Evolutionary conservation across 2,329 filamentous ascomycete genomes (phyloP).

Genomic region (Fusarium brachygibbosum): DNA sequence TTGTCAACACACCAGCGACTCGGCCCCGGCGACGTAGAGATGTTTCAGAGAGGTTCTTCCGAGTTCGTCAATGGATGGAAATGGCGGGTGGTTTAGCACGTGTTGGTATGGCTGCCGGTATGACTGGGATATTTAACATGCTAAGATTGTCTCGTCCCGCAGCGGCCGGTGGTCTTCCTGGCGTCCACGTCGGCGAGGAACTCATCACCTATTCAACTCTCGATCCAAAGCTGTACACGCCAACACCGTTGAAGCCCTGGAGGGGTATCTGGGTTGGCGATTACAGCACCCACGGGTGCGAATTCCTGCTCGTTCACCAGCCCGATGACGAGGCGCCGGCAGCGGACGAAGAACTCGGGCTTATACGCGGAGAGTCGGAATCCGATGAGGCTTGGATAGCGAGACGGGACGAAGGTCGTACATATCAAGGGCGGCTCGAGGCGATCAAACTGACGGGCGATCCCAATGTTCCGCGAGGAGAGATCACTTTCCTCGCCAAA

Average conservation of each 20-base stretch:
- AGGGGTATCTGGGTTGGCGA: conserved; percentile 94
- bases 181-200: conserved; percentile 67
- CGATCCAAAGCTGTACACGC: conserved; percentile 80
- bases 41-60: conserved; percentile 78
- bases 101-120: conserved; percentile 49
- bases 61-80: conserved; percentile 82
- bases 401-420: conserved; percentile 61
- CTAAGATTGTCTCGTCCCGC: conserved; percentile 31
- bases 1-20: conserved; percentile 48
- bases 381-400: conserved; percentile 60
- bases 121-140: conserved; percentile 37
- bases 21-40: conserved; percentile 67
- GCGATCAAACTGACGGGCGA: conserved; percentile 95
- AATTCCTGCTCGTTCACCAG: conserved; percentile 88
- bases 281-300: conserved; percentile 88
- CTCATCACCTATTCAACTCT: conserved; percentile 78
- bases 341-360: conserved; percentile 57
- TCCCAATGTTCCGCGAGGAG: conserved; percentile 87
- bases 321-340: conserved; percentile 61
- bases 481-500: conserved; percentile 83
- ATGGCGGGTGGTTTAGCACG: conserved; percentile 60
- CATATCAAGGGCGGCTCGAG: conserved; percentile 77
- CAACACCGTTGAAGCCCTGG: conserved; percentile 83
- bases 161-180: conserved; percentile 45
- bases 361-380: conserved; percentile 59